A percentile compares a stretch with the other conserved stretches of the same genome.
Conservation (phyloP, 2,329 filamentous ascomycete species). For the Diplodia sapinea region DNA sequence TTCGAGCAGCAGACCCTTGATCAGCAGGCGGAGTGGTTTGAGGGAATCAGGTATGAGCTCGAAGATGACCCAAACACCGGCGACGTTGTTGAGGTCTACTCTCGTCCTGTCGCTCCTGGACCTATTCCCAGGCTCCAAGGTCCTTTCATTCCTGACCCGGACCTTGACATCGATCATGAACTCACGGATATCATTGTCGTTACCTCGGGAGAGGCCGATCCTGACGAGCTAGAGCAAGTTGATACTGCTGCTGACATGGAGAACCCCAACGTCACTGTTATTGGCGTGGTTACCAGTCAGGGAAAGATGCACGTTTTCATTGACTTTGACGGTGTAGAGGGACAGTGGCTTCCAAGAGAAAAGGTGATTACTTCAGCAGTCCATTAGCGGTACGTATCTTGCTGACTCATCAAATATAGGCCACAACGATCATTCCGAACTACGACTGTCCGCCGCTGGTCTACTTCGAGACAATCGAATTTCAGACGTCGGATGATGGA, state of each 20-base stretch:
- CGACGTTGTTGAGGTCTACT: slow-evolving; percentile 59
- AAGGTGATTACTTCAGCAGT: slow-evolving; percentile 36
- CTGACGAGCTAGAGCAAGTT: slow-evolving; percentile 56
- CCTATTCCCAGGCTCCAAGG: slow-evolving; percentile 67
- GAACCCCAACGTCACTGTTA: slow-evolving; percentile 61
- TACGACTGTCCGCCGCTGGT: slow-evolving; percentile 38
- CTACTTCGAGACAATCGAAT: slow-evolving; percentile 51
- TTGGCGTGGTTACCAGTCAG: slow-evolving; percentile 63
- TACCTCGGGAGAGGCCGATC: slow-evolving; percentile 42
- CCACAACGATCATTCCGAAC: slow-evolving; percentile 32
- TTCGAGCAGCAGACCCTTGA: slow-evolving; percentile 49
- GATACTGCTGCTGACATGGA: slow-evolving; percentile 53
- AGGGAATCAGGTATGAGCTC: slow-evolving; percentile 52
- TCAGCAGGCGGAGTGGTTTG: slow-evolving; percentile 66
- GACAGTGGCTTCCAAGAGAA: slow-evolving; percentile 64
- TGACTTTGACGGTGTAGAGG: slow-evolving; percentile 66
- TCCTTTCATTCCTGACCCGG: slow-evolving; percentile 61
- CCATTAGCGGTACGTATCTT: background rate
- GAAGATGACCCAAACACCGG: slow-evolving; percentile 58
- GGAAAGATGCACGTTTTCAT: slow-evolving; percentile 65
- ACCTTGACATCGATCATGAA: slow-evolving; percentile 59
- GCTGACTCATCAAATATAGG: slow-evolving; percentile 13
- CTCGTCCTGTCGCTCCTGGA: slow-evolving; percentile 59
- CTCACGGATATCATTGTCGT: slow-evolving; percentile 67
- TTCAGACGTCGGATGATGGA: slow-evolving; percentile 37